Percentiles rank a stretch among this genome's conserved stretches.
These are phyloP conservation scores for Pouteria glomerata DNA, from an alignment of 148 eudicot genomes.

Conservation along the genomic window DNA sequence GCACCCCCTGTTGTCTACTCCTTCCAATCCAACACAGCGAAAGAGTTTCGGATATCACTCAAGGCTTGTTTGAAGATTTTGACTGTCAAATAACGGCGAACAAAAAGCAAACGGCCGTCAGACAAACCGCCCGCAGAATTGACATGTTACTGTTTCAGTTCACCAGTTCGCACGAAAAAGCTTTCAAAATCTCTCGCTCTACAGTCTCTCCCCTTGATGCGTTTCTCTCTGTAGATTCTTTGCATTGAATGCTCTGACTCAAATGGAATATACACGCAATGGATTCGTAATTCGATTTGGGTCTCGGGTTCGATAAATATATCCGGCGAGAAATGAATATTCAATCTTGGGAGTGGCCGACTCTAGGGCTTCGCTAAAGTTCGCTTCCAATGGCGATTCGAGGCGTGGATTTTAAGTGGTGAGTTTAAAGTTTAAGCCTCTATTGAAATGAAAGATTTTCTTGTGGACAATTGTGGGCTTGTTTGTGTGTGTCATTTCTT, in stretches of 20 bases:
- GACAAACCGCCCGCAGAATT: too few species aligned
- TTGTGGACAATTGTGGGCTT: neutral
- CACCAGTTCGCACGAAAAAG: neutral
- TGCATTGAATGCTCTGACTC: slow-evolving; percentile 1
- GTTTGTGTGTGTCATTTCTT: neutral
- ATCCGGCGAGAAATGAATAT: slow-evolving; percentile 39
- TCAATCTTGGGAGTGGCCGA: slow-evolving; percentile 15
- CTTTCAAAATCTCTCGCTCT: neutral
- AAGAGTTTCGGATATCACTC: too few species aligned
- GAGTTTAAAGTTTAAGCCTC: slow-evolving; percentile 18
- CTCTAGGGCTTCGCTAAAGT: slow-evolving; percentile 18
- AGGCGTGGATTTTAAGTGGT: slow-evolving; percentile 89
- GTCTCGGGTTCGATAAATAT: slow-evolving; percentile 1
- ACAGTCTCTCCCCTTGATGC: neutral
- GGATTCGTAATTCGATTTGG: slow-evolving; percentile 6
- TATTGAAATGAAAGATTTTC: neutral
- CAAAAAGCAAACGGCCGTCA: too few species aligned
- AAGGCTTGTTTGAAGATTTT: too few species aligned
- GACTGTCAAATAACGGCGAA: too few species aligned
- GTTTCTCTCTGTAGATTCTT: slow-evolving; percentile 6
- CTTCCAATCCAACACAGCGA: too few species aligned
- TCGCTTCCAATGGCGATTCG: slow-evolving; percentile 43
- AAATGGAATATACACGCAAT: neutral
- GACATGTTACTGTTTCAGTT: neutral
- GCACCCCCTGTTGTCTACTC: too few species aligned